Percentiles rank a stretch among this genome's conserved stretches.
Conservation (phyloP, 208 protist genomes). For the Angomonas deanei region DNA sequence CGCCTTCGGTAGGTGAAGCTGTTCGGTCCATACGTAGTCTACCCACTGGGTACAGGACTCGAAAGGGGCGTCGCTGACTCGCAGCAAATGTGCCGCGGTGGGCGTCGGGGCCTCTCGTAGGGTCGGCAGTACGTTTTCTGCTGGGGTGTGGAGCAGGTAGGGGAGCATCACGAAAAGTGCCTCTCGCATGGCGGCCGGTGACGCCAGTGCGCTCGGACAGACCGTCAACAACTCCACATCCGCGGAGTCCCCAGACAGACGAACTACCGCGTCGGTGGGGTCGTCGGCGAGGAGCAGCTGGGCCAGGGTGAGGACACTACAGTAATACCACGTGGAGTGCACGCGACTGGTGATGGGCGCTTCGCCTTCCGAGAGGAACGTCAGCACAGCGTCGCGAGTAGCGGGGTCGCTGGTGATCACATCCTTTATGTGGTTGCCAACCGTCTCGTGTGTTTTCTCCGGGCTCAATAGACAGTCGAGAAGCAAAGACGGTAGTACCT, state of each 20-base stretch:
- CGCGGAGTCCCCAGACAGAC: neutral
- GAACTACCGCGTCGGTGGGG: conserved; percentile 5
- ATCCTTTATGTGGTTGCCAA: too few species aligned
- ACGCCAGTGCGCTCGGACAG: conserved; percentile 17
- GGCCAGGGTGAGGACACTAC: too few species aligned
- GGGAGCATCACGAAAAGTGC: conserved; percentile 50
- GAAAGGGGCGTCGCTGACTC: conserved; percentile 5
- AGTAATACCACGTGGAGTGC: too few species aligned
- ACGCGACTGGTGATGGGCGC: conserved; percentile 9
- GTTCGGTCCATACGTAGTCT: conserved; percentile 15
- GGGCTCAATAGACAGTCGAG: conserved; percentile 36
- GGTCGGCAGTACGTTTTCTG: conserved; percentile 3
- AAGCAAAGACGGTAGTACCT: conserved; percentile 32
- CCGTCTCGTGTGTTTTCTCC: too few species aligned
- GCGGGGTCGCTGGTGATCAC: too few species aligned
- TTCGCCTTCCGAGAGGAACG: neutral
- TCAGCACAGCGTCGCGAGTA: neutral
- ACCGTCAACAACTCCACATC: conserved; percentile 15
- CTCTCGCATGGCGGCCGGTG: conserved; percentile 12
- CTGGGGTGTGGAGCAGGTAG: conserved; percentile 30
- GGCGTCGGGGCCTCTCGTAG: neutral
- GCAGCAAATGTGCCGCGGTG: neutral
- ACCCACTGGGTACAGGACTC: conserved; percentile 23
- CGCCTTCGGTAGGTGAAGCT: conserved; percentile 48
- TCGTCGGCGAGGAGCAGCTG: too few species aligned